Evolutionary conservation across 768 basidiomycete genomes (phyloP), one percentile per base, ranked within the genome.

Genomic region (Tremella yokohamensis): DNA sequence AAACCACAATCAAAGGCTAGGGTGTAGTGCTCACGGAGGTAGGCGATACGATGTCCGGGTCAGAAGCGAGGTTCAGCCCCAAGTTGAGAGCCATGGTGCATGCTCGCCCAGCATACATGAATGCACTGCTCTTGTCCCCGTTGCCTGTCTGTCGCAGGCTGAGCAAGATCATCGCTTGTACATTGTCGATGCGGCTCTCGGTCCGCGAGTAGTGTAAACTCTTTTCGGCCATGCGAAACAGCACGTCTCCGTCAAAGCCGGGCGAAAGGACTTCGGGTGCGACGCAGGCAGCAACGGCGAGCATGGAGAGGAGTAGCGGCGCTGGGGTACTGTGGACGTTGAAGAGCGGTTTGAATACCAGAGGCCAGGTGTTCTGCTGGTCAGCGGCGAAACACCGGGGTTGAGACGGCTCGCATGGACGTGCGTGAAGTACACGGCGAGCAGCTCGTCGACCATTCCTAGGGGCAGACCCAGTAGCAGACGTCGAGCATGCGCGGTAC

Each of bases 291-390:
- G 70, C 68, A 18, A 65, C 59, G 26, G 65, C 59, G 6, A 72
- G 58, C 58, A 72, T 72, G 16, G 68, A 57, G 11, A 65, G 57
- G 7, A 72, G 58, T 1, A 72, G 56, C 2, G 58, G 66, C 19
- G 47, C 24, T 9, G 65, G 62, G 6, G 58, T 52, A 8, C 57
- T 60, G 26, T 64, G 52, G 7, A 61, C 59, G 57, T 66, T 63
- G 55, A 72, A 72, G n/a, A 60, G 55, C 3, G 70, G 65, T 57
- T 72, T 72, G 57, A 65, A 68, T 1, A 72, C 56, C 24, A 72
- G 34, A 39, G 70, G 70, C 70, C 70, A 72, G 52, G 68, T 62
- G 54, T 72, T 72, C 67, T 72, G 54, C 13, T 11, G 3, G 16
- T 49, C 11, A 49, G 48, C 20, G 8, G 24, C 48, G 15, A 7